Evolutionary conservation across 2,329 filamentous ascomycete genomes (phyloP), one percentile per base, ranked within the genome.

Genomic region (Claviceps sp.): DNA sequence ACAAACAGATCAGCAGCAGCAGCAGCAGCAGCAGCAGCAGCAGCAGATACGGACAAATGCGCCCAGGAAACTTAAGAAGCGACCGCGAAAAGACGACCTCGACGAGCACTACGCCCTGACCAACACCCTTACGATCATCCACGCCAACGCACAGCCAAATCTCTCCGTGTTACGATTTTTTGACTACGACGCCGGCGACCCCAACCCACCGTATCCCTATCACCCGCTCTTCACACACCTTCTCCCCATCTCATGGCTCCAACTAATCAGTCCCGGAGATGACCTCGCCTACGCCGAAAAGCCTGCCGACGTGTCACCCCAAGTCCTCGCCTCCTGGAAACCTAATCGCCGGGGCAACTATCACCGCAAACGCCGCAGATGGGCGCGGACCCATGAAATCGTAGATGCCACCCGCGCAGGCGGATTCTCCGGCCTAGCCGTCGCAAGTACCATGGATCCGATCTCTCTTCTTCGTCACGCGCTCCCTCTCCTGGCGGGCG

Each of bases 161-260:
- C 79, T 97, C 54, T 84, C 84, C 18, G 78, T 93, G 48, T 77
- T 98, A 20, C 87, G 87, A 64, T 94, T 95, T 73, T 97, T 95
- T 70, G 81, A 82, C 65, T 97, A 84, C 70, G 88, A 95, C 67
- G 72, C 77, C 58, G 77, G 78, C 54, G 81, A 80, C 55, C 81
- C 83, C 44, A 77, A 76, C 57, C 77, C 68, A 11, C 74, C 60
- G 46, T 66, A 74, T 51, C 73, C 77, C 14, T 73, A 81, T 24
- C 93, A 97, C 63, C 91, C 93, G 0, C 79, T 98, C 11, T 78
- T 85, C 66, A 84, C 79, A 16, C 84, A 93, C 63, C 79, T 98
- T 50, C 84, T 91, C 61, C 81, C 85, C 5, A 73, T 97, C 34
- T 91, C 88, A 30, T 98, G 91, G 90, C 78, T 98, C 2, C 91